A percentile compares a stretch with the other conserved stretches of the same genome.
Evolutionary conservation across 2,329 filamentous ascomycete genomes (phyloP).

Genomic region (Didymella pomorum): DNA sequence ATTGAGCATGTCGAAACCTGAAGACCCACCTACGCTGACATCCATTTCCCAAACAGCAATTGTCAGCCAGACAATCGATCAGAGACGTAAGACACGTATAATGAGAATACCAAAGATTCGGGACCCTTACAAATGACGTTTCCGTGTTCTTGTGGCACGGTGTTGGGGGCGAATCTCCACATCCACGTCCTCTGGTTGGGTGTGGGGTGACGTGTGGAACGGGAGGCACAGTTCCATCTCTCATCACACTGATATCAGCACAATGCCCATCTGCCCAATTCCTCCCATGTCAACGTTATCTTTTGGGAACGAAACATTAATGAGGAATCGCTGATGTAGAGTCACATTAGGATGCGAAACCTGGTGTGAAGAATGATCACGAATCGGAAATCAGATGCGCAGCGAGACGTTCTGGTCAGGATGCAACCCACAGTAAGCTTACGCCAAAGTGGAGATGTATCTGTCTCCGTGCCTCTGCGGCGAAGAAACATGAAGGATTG

Average conservation of each 20-base stretch:
- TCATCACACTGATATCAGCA: not conserved
- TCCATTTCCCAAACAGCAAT: not conserved
- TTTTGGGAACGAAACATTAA: not conserved
- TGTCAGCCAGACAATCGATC: not conserved
- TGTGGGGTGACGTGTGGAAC: not conserved
- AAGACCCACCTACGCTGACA: constrained; percentile 12
- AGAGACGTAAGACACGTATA: not conserved
- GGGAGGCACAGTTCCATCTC: not conserved
- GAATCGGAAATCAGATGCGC: not conserved
- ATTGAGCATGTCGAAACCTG: not conserved
- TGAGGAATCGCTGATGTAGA: not conserved
- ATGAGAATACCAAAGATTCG: not conserved
- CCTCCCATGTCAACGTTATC: not conserved
- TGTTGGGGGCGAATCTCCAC: constrained; percentile 13
- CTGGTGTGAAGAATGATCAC: not conserved
- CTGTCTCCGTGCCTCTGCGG: constrained; percentile 10
- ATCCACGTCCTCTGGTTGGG: not conserved
- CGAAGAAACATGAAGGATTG: constrained; percentile 7
- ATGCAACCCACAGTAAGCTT: constrained; percentile 2
- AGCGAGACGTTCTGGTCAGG: not conserved
- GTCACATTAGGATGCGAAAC: not conserved
- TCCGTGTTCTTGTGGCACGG: constrained; percentile 4
- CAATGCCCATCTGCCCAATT: not conserved
- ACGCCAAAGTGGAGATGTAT: not conserved
- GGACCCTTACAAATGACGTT: not conserved